Conservation (phyloP, 495 filamentous ascomycete genomes). For the Aspergillus incahuasiensis region DNA sequence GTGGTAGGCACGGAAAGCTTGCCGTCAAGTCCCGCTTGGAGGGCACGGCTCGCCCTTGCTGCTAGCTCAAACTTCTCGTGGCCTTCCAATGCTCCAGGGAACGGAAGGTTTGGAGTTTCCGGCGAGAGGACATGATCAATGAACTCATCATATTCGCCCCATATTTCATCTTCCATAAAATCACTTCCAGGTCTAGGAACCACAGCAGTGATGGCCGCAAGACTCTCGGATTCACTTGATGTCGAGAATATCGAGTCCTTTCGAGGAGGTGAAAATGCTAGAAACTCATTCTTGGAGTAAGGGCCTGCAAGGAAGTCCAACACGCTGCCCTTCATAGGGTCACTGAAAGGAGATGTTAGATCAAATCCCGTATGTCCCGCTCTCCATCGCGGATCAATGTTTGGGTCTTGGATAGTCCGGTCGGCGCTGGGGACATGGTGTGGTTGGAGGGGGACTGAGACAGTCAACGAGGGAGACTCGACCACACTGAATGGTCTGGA, state of each 20-base stretch:
- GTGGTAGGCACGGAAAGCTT: constrained; percentile 4
- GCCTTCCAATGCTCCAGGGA: constrained; percentile 10
- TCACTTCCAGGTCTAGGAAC: constrained; percentile 53
- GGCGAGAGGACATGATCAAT: constrained; percentile 67
- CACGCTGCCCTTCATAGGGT: constrained; percentile 29
- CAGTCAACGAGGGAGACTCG: constrained; percentile 28
- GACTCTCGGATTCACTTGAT: constrained; percentile 64
- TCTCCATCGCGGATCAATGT: constrained; percentile 19
- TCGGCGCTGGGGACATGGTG: constrained; percentile 12
- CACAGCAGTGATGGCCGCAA: constrained; percentile 55
- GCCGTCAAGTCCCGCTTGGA: constrained; percentile 36
- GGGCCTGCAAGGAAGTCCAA: constrained; percentile 38
- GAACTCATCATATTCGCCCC: constrained; percentile 91
- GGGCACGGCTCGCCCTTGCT: constrained; percentile 38
- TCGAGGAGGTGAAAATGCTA: constrained; percentile 66
- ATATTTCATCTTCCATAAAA: constrained; percentile 79
- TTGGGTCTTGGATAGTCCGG: background rate
- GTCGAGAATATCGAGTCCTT: constrained; percentile 66
- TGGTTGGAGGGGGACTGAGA: constrained; percentile 13
- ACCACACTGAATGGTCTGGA: constrained; percentile 67
- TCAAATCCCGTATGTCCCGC: constrained; percentile 20
- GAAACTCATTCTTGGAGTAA: constrained; percentile 52
- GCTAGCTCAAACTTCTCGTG: constrained; percentile 34
- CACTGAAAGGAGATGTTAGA: constrained; percentile 36
- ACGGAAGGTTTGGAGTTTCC: constrained; percentile 24